Evolutionary conservation across 805 yeast genomes (phyloP).

Genomic region (Metschnikowia similis): DNA sequence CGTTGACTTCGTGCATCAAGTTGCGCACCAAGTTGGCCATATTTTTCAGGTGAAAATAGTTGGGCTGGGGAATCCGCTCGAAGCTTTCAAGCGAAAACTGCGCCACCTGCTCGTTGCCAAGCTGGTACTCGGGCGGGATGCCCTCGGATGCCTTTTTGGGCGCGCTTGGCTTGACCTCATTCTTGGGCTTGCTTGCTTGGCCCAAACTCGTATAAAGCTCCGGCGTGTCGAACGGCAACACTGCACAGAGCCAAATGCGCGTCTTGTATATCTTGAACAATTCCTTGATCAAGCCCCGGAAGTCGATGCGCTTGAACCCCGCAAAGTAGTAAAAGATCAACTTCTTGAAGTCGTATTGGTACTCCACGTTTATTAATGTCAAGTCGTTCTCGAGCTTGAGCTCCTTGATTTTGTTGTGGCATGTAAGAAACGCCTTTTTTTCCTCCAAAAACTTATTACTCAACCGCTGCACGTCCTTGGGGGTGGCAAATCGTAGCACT

Average conservation of each 20-base stretch:
- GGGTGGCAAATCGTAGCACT: conserved; percentile 70
- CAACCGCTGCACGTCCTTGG: conserved; percentile 60
- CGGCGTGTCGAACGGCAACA: conserved; percentile 38
- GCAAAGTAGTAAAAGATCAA: conserved; percentile 45
- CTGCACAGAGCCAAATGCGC: conserved; percentile 46
- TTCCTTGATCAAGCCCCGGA: conserved; percentile 41
- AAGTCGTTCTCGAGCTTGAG: conserved; percentile 43
- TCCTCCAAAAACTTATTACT: conserved; percentile 67
- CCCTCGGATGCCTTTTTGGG: conserved; percentile 3
- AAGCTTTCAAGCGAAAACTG: conserved; percentile 44
- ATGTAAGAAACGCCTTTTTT: conserved; percentile 63
- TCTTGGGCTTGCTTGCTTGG: conserved; percentile 6
- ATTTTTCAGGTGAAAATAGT: conserved; percentile 50
- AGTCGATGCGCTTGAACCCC: conserved; percentile 42
- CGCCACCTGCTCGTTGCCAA: conserved; percentile 36
- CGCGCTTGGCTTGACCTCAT: neutral
- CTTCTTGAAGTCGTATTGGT: conserved; percentile 43
- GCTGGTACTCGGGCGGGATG: conserved; percentile 36
- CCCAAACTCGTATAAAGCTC: conserved; percentile 21
- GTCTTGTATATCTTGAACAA: conserved; percentile 44
- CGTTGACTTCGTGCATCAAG: conserved; percentile 40
- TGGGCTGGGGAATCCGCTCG: conserved; percentile 37
- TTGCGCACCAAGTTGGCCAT: conserved; percentile 44
- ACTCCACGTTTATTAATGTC: conserved; percentile 44
- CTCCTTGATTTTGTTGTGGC: conserved; percentile 45